Evolutionary conservation across 805 yeast species (phyloP), one percentile per base, ranked within the genome.

Genomic region (Metschnikowia anglica): DNA sequence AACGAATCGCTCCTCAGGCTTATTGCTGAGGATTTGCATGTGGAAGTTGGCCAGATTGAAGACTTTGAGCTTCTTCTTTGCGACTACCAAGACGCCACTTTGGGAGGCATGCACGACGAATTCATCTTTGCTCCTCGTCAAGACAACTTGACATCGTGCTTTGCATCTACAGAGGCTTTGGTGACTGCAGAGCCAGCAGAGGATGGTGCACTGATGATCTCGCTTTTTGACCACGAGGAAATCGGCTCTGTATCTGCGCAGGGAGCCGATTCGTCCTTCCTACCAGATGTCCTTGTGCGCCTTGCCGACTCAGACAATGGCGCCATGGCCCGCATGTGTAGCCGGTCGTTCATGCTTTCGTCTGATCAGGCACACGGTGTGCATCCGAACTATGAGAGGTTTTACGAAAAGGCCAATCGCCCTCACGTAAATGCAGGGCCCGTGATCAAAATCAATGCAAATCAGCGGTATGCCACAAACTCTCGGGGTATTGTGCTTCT

Each of bases 281-380:
- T 91, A 41, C 93, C 93, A 17, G 85, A 88, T 53, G 74, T 88
- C 26, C 62, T 90, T 39, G 78, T 76, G 47, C 78, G 97, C 58
- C 63, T 90, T 34, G 76, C 89, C 1, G 56, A 46, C 23, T 39
- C 53, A 26, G 52, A 58, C 40, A 53, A 54, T 19, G 46, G 41
- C 16, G 62, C 84, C 1, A 73, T 81, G 66, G 74, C 90, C 7
- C 83, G 83, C 9, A 40, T 53, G 51, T 51, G 55, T 43, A 44
- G 48, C 35, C 46, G 43, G 60, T 88, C 97, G 1, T 90, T 93
- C 63, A 76, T 91, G 53, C 63, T 93, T 34, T 90, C 97, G 0
- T 87, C 96, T 0, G 99, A 91, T 62, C 93, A 89, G 81, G 96
- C 98, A 1, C 99, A 91, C 61, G 98, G 96, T 24, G 85, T 91